Evolutionary conservation across 371 early-diverging fungal genomes (phyloP).

Genomic region (Apophysomyces trapeziformis): DNA sequence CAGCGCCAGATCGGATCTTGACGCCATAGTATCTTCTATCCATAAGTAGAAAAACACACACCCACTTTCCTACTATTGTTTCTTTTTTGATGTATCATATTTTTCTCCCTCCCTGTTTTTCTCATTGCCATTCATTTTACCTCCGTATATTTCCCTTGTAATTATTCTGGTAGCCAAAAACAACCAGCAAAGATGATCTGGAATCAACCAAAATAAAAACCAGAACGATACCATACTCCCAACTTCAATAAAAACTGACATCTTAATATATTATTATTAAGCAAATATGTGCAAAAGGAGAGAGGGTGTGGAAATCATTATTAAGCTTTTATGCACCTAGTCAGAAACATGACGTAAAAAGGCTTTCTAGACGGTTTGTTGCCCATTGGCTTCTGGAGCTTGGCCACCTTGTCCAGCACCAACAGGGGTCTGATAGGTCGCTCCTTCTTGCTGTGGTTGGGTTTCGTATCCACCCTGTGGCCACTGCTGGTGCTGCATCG

Average conservation of each 20-base stretch:
- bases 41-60: not conserved
- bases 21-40: slow-evolving; percentile 1
- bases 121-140: not conserved
- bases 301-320: too few species aligned
- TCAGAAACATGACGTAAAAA: slow-evolving; percentile 6
- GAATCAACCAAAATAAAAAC: too few species aligned
- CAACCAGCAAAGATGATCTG: too few species aligned
- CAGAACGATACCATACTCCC: too few species aligned
- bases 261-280: too few species aligned
- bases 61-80: not conserved
- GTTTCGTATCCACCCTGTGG: not conserved
- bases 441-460: not conserved
- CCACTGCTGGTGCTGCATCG: slow-evolving; percentile 2
- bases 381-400: not conserved
- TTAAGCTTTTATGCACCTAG: too few species aligned
- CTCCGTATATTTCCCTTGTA: not conserved
- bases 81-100: not conserved
- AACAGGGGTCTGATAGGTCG: not conserved
- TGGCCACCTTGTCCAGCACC: not conserved
- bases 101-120: not conserved
- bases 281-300: too few species aligned
- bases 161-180: not conserved
- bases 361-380: not conserved
- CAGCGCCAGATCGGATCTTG: not conserved
- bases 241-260: too few species aligned